Percentiles rank a stretch among this genome's conserved stretches.
phyloP scores from a whole-genome alignment of 2,329 filamentous ascomycete species.

The Helotiales sp. region DNA sequence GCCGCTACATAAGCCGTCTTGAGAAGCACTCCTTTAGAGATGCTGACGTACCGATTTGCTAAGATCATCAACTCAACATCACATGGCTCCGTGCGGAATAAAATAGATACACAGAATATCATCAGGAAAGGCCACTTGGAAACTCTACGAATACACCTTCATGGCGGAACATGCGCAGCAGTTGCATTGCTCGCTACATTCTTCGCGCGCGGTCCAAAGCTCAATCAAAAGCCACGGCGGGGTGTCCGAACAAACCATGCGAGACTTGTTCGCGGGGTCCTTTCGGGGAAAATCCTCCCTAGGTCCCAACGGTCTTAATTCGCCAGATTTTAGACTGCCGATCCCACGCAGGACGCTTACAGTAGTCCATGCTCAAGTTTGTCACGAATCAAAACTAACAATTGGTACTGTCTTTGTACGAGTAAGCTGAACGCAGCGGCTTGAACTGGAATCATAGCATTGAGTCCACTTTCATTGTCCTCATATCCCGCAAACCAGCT shows the following conservation, averaged over 20 bases:
- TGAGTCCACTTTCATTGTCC: neutral
- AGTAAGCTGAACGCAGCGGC: neutral
- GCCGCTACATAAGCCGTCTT: conserved; percentile 62
- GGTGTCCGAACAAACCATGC: too few species aligned
- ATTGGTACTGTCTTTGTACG: neutral
- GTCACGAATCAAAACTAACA: neutral
- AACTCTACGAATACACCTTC: conserved; percentile 57
- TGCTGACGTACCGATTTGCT: neutral
- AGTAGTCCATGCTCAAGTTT: neutral
- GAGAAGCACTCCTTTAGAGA: conserved; percentile 56
- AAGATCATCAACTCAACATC: conserved; percentile 62
- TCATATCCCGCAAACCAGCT: too few species aligned
- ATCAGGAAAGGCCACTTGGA: conserved; percentile 61
- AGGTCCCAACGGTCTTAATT: neutral
- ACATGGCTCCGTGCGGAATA: conserved; percentile 57
- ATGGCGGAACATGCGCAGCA: conserved; percentile 50
- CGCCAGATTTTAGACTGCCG: neutral
- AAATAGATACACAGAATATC: conserved; percentile 55
- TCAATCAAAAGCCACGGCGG: conserved; percentile 11
- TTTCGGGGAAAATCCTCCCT: neutral
- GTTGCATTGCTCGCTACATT: conserved; percentile 49
- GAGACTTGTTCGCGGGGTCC: neutral
- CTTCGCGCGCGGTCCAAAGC: conserved; percentile 38
- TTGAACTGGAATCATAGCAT: neutral
- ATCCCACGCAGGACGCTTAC: neutral